Evolutionary conservation across 2,329 filamentous ascomycete species (phyloP).

Genomic region (Colletotrichum chlorophyti): DNA sequence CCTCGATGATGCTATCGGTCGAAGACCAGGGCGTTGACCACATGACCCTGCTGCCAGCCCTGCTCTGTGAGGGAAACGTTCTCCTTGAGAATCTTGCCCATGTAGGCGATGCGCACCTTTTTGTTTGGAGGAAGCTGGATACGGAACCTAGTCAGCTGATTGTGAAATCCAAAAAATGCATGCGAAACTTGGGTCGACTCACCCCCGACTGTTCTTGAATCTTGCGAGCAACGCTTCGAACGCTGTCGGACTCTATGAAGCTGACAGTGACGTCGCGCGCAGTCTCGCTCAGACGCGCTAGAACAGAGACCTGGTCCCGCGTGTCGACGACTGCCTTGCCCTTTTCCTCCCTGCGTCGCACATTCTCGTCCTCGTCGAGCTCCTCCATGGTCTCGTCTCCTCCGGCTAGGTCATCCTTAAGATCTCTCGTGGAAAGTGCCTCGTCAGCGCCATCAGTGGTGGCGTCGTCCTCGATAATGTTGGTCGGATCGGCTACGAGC

Average conservation of each 20-base stretch:
- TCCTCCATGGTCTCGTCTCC: constrained; percentile 36
- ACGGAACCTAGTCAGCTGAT: neutral
- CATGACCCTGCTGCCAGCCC: constrained; percentile 77
- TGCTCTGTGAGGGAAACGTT: constrained; percentile 68
- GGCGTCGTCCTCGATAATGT: constrained; percentile 53
- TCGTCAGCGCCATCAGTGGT: constrained; percentile 46
- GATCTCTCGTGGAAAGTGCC: constrained; percentile 20
- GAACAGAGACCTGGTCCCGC: constrained; percentile 62
- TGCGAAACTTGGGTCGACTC: constrained; percentile 40
- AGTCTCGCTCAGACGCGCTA: constrained; percentile 71
- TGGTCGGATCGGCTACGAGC: constrained; percentile 72
- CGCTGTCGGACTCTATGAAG: constrained; percentile 66
- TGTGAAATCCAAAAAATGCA: no score
- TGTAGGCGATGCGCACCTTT: constrained; percentile 76
- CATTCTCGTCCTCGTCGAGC: constrained; percentile 42
- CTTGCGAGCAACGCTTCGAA: constrained; percentile 67
- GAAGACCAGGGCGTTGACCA: constrained; percentile 80
- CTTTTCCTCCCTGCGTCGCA: constrained; percentile 60
- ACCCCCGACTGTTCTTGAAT: constrained; percentile 71
- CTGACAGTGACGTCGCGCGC: constrained; percentile 67
- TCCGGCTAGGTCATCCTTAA: constrained; percentile 49
- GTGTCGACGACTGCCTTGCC: constrained; percentile 62
- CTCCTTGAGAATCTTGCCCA: constrained; percentile 82
- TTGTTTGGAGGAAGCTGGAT: constrained; percentile 65
- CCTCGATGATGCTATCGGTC: constrained; percentile 43